These are phyloP conservation scores for Paspalum notatum DNA, from an alignment of 176 grass and related monocot species.

Conservation along the genomic window DNA sequence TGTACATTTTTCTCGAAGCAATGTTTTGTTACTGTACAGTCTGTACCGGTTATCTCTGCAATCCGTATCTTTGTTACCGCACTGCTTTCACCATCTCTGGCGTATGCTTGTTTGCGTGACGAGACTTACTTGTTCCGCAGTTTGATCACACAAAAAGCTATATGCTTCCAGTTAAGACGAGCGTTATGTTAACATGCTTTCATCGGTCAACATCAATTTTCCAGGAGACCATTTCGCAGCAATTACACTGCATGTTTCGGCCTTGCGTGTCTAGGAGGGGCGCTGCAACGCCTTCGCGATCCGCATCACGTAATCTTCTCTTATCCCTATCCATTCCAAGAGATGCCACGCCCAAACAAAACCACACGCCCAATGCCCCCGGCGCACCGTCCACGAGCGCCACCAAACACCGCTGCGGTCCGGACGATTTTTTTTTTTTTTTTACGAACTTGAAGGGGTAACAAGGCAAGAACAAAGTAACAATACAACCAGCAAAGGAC, in stretches of 20 bases:
- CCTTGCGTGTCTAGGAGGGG: constrained; percentile 19
- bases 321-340: constrained; percentile 29
- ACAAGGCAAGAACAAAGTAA: no score
- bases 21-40: background rate
- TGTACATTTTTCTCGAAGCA: background rate
- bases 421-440: background rate
- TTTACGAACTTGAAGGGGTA: no score
- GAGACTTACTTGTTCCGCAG: background rate
- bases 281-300: constrained; percentile 20
- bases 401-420: background rate
- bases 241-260: constrained; percentile 18
- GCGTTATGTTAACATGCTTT: no score
- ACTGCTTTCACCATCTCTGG: background rate
- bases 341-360: background rate
- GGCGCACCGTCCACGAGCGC: background rate
- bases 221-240: background rate
- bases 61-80: background rate
- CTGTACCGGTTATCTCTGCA: background rate
- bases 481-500: no score
- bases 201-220: constrained; percentile 8
- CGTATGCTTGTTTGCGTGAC: background rate
- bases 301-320: constrained; percentile 22
- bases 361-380: background rate
- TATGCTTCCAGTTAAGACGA: no score
- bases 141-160: background rate